Evolutionary conservation across 805 yeast genomes (phyloP).

Genomic region (Clavispora vitiphila): DNA sequence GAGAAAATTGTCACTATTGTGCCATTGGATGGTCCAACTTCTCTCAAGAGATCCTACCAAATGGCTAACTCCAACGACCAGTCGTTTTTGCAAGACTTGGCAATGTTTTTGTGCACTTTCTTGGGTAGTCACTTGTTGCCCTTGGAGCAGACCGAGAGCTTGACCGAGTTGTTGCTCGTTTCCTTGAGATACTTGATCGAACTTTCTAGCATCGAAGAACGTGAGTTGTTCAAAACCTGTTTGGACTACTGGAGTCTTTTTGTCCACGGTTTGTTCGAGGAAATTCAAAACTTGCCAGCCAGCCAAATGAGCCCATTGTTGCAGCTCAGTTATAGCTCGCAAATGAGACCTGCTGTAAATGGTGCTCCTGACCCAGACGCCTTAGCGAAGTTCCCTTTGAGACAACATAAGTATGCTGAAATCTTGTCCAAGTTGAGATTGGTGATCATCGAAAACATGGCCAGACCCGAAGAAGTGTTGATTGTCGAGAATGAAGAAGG

Average conservation of each 20-base stretch:
- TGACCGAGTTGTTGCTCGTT: conserved; percentile 56
- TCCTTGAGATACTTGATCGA: conserved; percentile 80
- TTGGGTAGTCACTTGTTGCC: conserved; percentile 65
- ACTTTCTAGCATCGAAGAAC: conserved; percentile 85
- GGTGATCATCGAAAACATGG: conserved; percentile 97
- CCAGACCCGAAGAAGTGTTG: conserved; percentile 95
- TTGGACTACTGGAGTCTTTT: conserved; percentile 91
- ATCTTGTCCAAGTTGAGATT: conserved; percentile 78
- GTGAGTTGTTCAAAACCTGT: conserved; percentile 93
- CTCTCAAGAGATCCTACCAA: conserved; percentile 66
- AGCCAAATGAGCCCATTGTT: conserved; percentile 69
- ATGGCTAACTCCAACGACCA: conserved; percentile 80
- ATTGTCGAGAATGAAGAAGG: conserved; percentile 98
- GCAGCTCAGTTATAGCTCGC: conserved; percentile 51
- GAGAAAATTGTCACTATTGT: conserved; percentile 64
- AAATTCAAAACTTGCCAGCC: conserved; percentile 75
- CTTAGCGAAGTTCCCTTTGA: conserved; percentile 71
- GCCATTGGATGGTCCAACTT: conserved; percentile 55
- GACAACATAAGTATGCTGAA: conserved; percentile 79
- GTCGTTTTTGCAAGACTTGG: conserved; percentile 90
- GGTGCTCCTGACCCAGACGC: conserved; percentile 86
- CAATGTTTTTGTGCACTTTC: conserved; percentile 86
- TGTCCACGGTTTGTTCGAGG: conserved; percentile 77
- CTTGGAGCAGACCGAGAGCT: conserved; percentile 49
- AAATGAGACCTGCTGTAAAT: conserved; percentile 40